Evolutionary conservation across 2,329 filamentous ascomycete genomes (phyloP).

Genomic region (Daldinia eschscholtzii): DNA sequence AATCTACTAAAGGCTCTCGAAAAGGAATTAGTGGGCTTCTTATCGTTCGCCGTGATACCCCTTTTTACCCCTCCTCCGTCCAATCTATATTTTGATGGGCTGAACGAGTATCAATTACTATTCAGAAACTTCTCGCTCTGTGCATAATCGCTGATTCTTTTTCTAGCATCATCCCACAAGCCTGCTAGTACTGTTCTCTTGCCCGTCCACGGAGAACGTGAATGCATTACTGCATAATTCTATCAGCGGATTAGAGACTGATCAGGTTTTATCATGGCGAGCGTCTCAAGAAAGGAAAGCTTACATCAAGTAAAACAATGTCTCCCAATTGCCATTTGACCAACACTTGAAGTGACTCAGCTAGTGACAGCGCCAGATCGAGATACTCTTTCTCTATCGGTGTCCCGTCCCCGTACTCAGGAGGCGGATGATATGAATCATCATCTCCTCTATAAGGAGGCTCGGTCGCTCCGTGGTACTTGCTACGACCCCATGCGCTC

Average conservation of each 20-base stretch:
- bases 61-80: too few species aligned
- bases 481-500: conserved; percentile 53
- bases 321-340: conserved; percentile 52
- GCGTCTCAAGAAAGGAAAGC: conserved; percentile 6
- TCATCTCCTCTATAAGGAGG: conserved; percentile 52
- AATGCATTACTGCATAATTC: conserved; percentile 55
- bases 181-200: conserved; percentile 52
- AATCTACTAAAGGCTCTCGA: too few species aligned
- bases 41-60: background rate
- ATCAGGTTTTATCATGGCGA: background rate
- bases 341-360: conserved; percentile 47
- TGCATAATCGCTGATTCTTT: conserved; percentile 25
- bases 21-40: background rate
- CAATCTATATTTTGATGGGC: too few species aligned
- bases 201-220: conserved; percentile 51
- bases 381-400: conserved; percentile 50
- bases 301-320: conserved; percentile 52
- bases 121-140: background rate
- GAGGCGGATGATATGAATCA: conserved; percentile 53
- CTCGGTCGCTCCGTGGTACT: conserved; percentile 51
- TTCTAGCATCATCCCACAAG: conserved; percentile 48
- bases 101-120: too few species aligned
- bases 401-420: conserved; percentile 50
- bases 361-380: conserved; percentile 49
- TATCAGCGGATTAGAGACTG: conserved; percentile 23